A percentile compares a stretch with the other conserved stretches of the same genome.
Evolutionary conservation across 257 asterid species (phyloP).

Genomic region (Nicotiana undulata): DNA sequence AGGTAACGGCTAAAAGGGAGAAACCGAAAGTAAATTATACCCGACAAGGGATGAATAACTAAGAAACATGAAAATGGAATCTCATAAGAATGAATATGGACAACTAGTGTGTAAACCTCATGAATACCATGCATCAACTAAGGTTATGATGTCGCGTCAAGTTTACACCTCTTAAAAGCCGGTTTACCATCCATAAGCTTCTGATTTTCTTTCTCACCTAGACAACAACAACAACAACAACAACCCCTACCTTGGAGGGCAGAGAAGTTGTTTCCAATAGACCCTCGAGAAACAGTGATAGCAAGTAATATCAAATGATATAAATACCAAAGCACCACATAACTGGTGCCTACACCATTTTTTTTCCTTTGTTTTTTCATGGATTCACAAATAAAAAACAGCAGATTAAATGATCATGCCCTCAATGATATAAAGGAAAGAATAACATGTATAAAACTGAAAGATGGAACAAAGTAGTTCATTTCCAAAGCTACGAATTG

Average conservation of each 20-base stretch:
- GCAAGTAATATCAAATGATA: background rate
- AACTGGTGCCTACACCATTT: background rate
- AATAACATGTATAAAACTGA: background rate
- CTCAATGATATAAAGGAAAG: background rate
- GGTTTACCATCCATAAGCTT: background rate
- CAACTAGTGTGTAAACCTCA: background rate
- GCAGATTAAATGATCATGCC: background rate
- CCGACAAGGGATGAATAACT: background rate
- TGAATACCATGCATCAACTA: background rate
- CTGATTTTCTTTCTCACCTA: background rate
- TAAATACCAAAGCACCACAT: background rate
- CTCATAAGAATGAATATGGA: background rate
- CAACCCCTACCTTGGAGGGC: no score
- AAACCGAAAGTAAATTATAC: background rate
- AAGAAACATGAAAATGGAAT: background rate
- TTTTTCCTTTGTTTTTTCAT: background rate
- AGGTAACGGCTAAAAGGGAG: background rate
- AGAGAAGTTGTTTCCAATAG: no score
- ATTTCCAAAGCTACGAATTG: background rate
- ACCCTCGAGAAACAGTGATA: no score
- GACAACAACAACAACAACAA: background rate
- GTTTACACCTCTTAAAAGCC: background rate
- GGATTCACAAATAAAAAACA: background rate
- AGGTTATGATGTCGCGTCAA: background rate
- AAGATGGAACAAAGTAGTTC: background rate